Conservation (phyloP, 1,139 yeast genomes). For the Torulaspora globosa region DNA sequence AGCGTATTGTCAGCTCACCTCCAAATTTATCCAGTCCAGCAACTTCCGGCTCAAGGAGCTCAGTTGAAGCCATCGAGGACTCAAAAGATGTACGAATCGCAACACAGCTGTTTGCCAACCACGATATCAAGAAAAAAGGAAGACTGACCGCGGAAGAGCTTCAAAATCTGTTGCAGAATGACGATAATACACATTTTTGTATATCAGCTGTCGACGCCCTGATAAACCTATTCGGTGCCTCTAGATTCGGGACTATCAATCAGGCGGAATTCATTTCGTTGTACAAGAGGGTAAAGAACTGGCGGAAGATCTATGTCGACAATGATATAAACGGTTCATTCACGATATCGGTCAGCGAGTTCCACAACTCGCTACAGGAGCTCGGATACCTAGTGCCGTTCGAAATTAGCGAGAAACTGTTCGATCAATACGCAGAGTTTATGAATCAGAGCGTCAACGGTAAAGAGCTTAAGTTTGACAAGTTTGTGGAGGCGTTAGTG, state of each 20-base stretch:
- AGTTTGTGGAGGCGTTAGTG: slow-evolving; percentile 75
- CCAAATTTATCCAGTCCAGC: slow-evolving; percentile 7
- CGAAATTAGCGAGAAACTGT: slow-evolving; percentile 35
- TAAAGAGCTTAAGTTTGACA: slow-evolving; percentile 70
- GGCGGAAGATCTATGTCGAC: slow-evolving; percentile 39
- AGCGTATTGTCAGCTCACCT: slow-evolving; percentile 12
- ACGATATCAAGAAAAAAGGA: slow-evolving; percentile 32
- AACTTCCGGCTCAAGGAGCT: slow-evolving; percentile 9
- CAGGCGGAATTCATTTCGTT: slow-evolving; percentile 34
- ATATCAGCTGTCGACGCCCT: slow-evolving; percentile 35
- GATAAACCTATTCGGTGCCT: slow-evolving; percentile 36
- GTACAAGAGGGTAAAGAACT: slow-evolving; percentile 35
- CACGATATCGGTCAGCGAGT: slow-evolving; percentile 34
- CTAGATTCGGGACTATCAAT: slow-evolving; percentile 36
- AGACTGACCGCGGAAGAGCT: slow-evolving; percentile 36
- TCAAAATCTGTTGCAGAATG: slow-evolving; percentile 36
- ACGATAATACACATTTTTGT: slow-evolving; percentile 35
- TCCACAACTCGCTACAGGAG: slow-evolving; percentile 36
- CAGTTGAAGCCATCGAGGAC: slow-evolving; percentile 16
- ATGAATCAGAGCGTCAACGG: slow-evolving; percentile 36
- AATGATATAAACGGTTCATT: slow-evolving; percentile 37
- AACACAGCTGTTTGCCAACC: slow-evolving; percentile 31
- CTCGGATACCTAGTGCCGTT: slow-evolving; percentile 36
- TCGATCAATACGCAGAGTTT: slow-evolving; percentile 37
- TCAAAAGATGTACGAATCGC: slow-evolving; percentile 32